A percentile compares a stretch with the other conserved stretches of the same genome.
phyloP scores from a whole-genome alignment of 441 rosid species.

The Erodium trifolium region DNA sequence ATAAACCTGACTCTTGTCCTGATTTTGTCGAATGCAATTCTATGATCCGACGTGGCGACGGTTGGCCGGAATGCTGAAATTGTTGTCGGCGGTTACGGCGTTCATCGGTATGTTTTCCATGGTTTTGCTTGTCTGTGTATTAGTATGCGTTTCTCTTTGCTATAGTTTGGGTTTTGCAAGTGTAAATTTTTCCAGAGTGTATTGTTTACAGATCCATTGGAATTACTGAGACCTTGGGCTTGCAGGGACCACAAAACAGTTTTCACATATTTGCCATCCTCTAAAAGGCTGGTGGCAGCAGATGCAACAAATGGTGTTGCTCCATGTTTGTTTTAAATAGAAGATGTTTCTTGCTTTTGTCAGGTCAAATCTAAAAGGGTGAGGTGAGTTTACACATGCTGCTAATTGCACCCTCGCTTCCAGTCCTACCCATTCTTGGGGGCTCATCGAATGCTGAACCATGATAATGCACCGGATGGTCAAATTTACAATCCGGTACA shows the following conservation, averaged over 20 bases:
- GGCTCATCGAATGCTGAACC: conserved; percentile 24
- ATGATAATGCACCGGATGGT: conserved; percentile 50
- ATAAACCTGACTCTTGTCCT: too few species aligned
- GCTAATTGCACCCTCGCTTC: conserved; percentile 28
- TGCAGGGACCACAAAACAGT: conserved; percentile 13
- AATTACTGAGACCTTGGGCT: neutral
- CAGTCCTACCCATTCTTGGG: conserved; percentile 23
- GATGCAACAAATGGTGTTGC: conserved; percentile 12
- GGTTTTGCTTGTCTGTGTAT: too few species aligned
- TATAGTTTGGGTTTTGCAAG: too few species aligned
- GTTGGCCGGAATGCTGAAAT: too few species aligned
- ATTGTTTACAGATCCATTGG: conserved; percentile 27
- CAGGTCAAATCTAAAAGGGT: conserved; percentile 17
- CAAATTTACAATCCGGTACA: conserved; percentile 86
- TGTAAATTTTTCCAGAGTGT: too few species aligned
- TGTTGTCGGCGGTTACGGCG: too few species aligned
- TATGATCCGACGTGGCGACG: too few species aligned
- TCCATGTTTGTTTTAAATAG: conserved; percentile 1
- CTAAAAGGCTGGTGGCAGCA: conserved; percentile 31
- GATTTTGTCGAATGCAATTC: too few species aligned
- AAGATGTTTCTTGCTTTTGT: conserved; percentile 12
- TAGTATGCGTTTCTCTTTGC: too few species aligned
- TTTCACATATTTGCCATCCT: conserved; percentile 25
- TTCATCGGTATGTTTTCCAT: too few species aligned
- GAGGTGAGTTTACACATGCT: conserved; percentile 27